Evolutionary conservation across 441 rosid genomes (phyloP).

Genomic region (Corymbia citriodora): DNA sequence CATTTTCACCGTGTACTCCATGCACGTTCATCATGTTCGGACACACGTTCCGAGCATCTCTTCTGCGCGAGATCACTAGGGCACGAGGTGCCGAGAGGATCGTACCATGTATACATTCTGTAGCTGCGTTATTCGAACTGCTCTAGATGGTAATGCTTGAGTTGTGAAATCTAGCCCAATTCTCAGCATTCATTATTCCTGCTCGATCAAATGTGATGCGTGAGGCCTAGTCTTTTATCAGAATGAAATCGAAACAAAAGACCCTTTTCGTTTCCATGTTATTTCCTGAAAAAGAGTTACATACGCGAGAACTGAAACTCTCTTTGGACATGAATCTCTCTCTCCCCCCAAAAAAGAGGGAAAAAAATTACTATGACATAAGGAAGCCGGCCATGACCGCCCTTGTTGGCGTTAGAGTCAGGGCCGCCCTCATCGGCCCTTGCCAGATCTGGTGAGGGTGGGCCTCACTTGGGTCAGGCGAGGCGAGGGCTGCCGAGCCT

Average conservation of each 20-base stretch:
- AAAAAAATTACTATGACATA: no score
- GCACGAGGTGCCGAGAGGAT: neutral
- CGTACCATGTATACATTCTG: neutral
- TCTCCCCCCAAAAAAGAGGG: no score
- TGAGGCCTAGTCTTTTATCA: fast-evolving
- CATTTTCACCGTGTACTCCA: neutral
- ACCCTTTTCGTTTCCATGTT: neutral
- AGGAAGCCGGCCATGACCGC: no score
- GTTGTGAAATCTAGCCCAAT: neutral
- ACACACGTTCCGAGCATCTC: neutral
- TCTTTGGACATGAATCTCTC: neutral
- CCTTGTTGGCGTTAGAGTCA: no score
- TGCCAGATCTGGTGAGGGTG: no score
- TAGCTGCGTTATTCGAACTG: neutral
- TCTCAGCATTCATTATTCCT: neutral
- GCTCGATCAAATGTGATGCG: neutral
- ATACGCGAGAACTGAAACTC: neutral
- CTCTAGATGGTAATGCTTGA: neutral
- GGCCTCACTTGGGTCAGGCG: no score
- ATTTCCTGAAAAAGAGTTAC: neutral
- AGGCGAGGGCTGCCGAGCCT: no score
- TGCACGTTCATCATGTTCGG: neutral
- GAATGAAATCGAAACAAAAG: neutral
- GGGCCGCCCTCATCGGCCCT: no score
- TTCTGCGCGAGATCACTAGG: neutral